Evolutionary conservation across 75 land plant genomes (phyloP).

Genomic region (Picea sitchensis): DNA sequence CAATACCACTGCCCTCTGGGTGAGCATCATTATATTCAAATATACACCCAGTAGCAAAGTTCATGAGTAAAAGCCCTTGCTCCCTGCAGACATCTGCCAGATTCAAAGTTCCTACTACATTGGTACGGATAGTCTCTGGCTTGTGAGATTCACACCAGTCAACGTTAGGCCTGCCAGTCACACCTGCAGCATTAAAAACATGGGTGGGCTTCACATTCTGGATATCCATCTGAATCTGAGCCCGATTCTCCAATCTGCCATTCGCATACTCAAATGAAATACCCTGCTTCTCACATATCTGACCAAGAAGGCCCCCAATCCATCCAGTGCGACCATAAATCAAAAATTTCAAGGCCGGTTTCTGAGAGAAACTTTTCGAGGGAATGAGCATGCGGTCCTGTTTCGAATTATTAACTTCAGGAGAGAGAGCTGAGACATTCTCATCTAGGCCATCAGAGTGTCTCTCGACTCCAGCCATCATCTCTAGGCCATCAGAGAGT

Average conservation of each 20-base stretch:
- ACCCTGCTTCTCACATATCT: conserved; percentile 56
- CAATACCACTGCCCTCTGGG: conserved; percentile 64
- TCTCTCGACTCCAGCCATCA: conserved; percentile 5
- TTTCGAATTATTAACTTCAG: neutral
- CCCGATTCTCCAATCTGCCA: conserved; percentile 61
- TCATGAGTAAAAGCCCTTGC: conserved; percentile 53
- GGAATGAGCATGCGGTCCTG: conserved; percentile 19
- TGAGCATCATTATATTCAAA: conserved; percentile 69
- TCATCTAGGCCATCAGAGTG: neutral
- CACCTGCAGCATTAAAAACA: conserved; percentile 84
- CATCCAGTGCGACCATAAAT: conserved; percentile 76
- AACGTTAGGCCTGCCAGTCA: conserved; percentile 80
- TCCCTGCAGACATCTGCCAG: conserved; percentile 74
- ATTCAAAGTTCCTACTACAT: conserved; percentile 74
- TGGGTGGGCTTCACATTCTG: conserved; percentile 58
- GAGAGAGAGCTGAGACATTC: neutral
- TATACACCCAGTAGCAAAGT: conserved; percentile 82
- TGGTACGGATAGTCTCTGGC: conserved; percentile 63
- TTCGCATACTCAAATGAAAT: conserved; percentile 59
- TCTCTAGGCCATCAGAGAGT: conserved; percentile 19
- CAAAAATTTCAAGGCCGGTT: conserved; percentile 50
- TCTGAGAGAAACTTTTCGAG: conserved; percentile 2
- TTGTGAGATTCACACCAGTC: conserved; percentile 87
- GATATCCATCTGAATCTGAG: conserved; percentile 43
- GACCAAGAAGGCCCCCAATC: conserved; percentile 71